phyloP scores from a whole-genome alignment of 768 basidiomycete species.

The Mycena galericulata region DNA sequence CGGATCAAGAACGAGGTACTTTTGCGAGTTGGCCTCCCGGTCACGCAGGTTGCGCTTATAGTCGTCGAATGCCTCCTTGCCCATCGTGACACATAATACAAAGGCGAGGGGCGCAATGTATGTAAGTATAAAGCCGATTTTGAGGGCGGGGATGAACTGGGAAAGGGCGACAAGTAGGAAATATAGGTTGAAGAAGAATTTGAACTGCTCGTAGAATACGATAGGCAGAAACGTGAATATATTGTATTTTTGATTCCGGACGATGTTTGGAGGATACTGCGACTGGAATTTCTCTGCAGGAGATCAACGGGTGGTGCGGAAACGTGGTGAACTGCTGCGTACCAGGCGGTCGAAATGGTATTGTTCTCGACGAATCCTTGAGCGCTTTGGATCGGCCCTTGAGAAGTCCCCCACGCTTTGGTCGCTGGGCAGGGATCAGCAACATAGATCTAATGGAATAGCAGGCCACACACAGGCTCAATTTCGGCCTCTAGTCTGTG shows the following conservation, averaged over 20 bases:
- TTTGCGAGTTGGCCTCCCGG: constrained; percentile 93
- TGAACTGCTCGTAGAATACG: constrained; percentile 99
- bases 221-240: constrained; percentile 96
- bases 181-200: constrained; percentile 99
- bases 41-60: constrained; percentile 95
- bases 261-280: constrained; percentile 87
- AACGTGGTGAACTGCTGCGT: background rate
- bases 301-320: constrained; percentile 10
- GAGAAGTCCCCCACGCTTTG: constrained; percentile 39
- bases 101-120: constrained; percentile 98
- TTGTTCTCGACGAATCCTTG: constrained; percentile 81
- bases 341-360: constrained; percentile 85
- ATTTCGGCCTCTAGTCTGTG: constrained; percentile 31
- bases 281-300: constrained; percentile 75
- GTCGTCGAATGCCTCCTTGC: constrained; percentile 99
- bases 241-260: constrained; percentile 99
- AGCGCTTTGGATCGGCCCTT: constrained; percentile 43
- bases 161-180: constrained; percentile 97
- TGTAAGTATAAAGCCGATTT: constrained; percentile 96
- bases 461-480: constrained; percentile 30
- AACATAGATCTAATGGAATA: background rate
- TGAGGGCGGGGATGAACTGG: constrained; percentile 95
- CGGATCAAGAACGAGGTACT: constrained; percentile 85
- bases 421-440: constrained; percentile 1
- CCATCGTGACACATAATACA: constrained; percentile 95